Evolutionary conservation across 495 filamentous ascomycete species (phyloP).

Genomic region (Aspergillus campestris): DNA sequence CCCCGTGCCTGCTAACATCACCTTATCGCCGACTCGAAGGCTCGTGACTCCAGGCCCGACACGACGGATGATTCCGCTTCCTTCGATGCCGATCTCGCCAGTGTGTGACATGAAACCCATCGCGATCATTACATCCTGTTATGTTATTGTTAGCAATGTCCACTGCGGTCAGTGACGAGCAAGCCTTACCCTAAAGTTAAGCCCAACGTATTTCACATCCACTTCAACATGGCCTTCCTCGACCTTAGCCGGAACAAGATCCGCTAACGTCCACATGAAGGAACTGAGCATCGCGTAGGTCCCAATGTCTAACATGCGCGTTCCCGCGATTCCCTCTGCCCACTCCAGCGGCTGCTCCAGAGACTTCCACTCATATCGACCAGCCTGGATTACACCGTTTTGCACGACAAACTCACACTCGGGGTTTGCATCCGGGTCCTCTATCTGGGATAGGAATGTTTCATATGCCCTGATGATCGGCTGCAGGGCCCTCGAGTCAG

Average conservation of each 20-base stretch:
- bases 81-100: conserved; percentile 19
- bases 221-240: conserved; percentile 21
- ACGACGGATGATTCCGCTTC: conserved; percentile 30
- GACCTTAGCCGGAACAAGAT: not conserved
- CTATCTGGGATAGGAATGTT: conserved; percentile 10
- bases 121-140: conserved; percentile 31
- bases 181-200: conserved; percentile 33
- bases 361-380: conserved; percentile 20
- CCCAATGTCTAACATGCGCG: conserved; percentile 10
- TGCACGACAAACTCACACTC: conserved; percentile 29
- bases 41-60: conserved; percentile 28
- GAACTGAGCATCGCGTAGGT: conserved; percentile 18
- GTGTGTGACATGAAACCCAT: conserved; percentile 18
- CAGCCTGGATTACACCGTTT: conserved; percentile 16
- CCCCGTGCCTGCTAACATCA: conserved; percentile 14
- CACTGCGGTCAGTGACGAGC: too few relatives aligned
- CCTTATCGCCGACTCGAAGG: conserved; percentile 30
- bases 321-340: not conserved
- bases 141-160: not conserved
- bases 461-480: conserved; percentile 12
- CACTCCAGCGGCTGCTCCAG: conserved; percentile 10
- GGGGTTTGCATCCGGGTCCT: conserved; percentile 1
- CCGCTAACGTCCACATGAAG: conserved; percentile 14
- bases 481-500: conserved; percentile 7
- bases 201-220: conserved; percentile 29